phyloP scores from a whole-genome alignment of 2,329 filamentous ascomycete species.

The Fusarium falciforme region DNA sequence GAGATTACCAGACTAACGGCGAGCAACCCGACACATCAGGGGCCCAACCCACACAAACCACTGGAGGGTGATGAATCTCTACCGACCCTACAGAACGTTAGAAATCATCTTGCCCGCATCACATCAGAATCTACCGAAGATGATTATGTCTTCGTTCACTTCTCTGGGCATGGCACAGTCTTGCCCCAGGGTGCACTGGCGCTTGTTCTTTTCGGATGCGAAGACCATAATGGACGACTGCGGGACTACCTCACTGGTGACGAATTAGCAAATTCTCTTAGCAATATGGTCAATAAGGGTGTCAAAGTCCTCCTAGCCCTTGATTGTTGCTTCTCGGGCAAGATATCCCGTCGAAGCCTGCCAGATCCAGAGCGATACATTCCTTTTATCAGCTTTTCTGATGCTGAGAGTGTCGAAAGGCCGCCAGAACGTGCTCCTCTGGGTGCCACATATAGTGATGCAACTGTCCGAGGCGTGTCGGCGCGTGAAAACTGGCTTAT shows the following conservation, averaged over 20 bases:
- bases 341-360: background rate
- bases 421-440: background rate
- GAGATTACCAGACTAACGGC: background rate
- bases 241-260: background rate
- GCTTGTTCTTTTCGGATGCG: background rate
- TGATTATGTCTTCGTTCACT: background rate
- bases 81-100: background rate
- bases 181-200: background rate
- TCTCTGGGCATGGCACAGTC: background rate
- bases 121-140: background rate
- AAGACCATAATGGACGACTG: background rate
- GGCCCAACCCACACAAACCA: background rate
- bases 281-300: background rate
- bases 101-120: background rate
- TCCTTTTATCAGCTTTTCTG: background rate
- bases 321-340: background rate
- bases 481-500: background rate
- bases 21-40: background rate
- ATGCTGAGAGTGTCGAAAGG: background rate
- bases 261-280: background rate
- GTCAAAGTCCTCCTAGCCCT: background rate
- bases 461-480: background rate
- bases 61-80: background rate
- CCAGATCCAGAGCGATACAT: background rate
- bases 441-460: background rate